Conservation (phyloP, 495 filamentous ascomycete genomes). For the Letharia columbiana region DNA sequence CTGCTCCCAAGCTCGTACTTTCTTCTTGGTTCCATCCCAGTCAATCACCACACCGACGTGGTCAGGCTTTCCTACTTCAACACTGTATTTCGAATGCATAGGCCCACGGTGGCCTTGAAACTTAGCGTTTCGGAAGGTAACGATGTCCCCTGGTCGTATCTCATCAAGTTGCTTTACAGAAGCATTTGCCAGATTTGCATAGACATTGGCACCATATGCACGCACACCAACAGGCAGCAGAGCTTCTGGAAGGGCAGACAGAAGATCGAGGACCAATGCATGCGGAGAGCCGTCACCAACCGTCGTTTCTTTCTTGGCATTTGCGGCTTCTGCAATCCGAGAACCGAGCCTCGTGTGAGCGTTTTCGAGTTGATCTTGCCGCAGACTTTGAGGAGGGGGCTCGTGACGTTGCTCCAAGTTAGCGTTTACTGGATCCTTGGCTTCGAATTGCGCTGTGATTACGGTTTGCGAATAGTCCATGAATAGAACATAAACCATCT, state of each 20-base stretch:
- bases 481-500: constrained; percentile 78
- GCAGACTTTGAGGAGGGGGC: constrained; percentile 64
- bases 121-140: constrained; percentile 86
- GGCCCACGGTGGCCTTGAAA: constrained; percentile 94
- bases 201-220: constrained; percentile 84
- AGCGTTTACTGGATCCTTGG: constrained; percentile 60
- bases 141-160: constrained; percentile 87
- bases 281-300: constrained; percentile 78
- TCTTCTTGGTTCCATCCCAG: constrained; percentile 99
- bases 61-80: constrained; percentile 84
- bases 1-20: constrained; percentile 91
- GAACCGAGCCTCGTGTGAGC: constrained; percentile 70
- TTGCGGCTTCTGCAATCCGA: constrained; percentile 59
- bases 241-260: constrained; percentile 62
- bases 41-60: constrained; percentile 96
- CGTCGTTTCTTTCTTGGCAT: constrained; percentile 61
- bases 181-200: constrained; percentile 89
- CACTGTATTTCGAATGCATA: constrained; percentile 87
- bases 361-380: constrained; percentile 90
- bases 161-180: constrained; percentile 83
- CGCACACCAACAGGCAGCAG: constrained; percentile 76
- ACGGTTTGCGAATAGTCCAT: constrained; percentile 95
- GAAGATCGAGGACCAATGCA: constrained; percentile 66
- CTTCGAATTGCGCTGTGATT: constrained; percentile 71
- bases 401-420: constrained; percentile 81